These are phyloP conservation scores for Verticillium albo-atrum DNA, from an alignment of 2,329 filamentous ascomycete genomes.

Conservation along the genomic window DNA sequence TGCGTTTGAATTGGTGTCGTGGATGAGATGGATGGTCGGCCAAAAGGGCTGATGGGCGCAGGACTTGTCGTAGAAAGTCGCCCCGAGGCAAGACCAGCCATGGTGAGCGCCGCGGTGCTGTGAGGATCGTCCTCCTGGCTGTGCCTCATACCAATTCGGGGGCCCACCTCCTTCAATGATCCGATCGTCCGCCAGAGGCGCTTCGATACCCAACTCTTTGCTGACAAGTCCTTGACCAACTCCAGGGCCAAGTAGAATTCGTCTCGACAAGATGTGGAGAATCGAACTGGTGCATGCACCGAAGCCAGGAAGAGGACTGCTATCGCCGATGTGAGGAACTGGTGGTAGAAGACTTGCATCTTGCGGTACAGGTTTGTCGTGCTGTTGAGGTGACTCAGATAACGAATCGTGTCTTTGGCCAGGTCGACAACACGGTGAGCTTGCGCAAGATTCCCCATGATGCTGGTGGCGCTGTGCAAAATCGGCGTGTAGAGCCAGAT, in stretches of 20 bases:
- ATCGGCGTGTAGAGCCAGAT: constrained; percentile 86
- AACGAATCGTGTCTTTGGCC: constrained; percentile 71
- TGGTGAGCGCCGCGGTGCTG: constrained; percentile 46
- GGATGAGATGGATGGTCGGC: constrained; percentile 20
- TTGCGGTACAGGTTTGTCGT: constrained; percentile 67
- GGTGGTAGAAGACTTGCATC: constrained; percentile 74
- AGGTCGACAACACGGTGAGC: constrained; percentile 72
- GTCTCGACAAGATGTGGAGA: constrained; percentile 62
- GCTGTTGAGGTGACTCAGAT: constrained; percentile 66
- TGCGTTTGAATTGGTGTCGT: constrained; percentile 9
- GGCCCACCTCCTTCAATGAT: constrained; percentile 67
- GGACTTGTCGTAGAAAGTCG: constrained; percentile 21
- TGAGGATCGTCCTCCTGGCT: constrained; percentile 43
- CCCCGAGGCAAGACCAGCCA: constrained; percentile 48
- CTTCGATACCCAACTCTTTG: constrained; percentile 67
- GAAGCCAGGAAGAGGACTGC: constrained; percentile 74
- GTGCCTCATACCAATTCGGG: constrained; percentile 59
- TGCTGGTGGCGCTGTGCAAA: constrained; percentile 77
- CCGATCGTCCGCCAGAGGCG: constrained; percentile 69
- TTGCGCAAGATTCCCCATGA: constrained; percentile 68
- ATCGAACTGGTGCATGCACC: constrained; percentile 68
- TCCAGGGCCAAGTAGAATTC: constrained; percentile 79
- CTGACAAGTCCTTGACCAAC: constrained; percentile 67
- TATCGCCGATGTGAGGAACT: constrained; percentile 71
- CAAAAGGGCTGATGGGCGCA: constrained; percentile 18